These are phyloP conservation scores for Pseudonectria foliicola DNA, from an alignment of 2,329 filamentous ascomycete genomes.

Conservation along the genomic window DNA sequence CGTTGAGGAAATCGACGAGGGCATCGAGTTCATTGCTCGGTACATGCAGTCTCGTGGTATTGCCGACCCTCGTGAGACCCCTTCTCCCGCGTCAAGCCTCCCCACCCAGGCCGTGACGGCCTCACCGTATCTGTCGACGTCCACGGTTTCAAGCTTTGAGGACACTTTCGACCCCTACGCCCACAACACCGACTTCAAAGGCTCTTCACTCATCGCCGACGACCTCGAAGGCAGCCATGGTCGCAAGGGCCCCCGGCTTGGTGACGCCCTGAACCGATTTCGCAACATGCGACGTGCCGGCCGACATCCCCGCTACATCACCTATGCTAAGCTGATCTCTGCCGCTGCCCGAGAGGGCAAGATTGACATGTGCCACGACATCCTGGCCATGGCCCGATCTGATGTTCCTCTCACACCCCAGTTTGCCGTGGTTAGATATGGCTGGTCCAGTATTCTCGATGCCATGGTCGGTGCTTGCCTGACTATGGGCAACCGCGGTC, in stretches of 20 bases:
- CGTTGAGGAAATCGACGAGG: constrained; percentile 80
- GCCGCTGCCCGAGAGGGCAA: constrained; percentile 81
- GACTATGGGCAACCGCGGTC: constrained; percentile 68
- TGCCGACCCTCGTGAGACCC: constrained; percentile 45
- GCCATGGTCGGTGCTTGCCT: constrained; percentile 93
- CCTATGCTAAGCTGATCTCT: constrained; percentile 90
- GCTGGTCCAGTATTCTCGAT: constrained; percentile 94
- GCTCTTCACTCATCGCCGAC: constrained; percentile 83
- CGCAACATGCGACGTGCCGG: constrained; percentile 90
- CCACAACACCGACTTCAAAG: constrained; percentile 85
- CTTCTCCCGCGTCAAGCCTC: constrained; percentile 39
- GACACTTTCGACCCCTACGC: constrained; percentile 90
- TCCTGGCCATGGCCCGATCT: constrained; percentile 79
- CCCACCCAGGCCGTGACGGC: constrained; percentile 34
- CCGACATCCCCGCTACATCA: constrained; percentile 89
- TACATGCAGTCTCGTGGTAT: constrained; percentile 54
- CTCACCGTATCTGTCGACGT: constrained; percentile 48
- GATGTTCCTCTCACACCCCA: constrained; percentile 82
- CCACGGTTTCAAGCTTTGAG: constrained; percentile 57
- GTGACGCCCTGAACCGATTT: constrained; percentile 75
- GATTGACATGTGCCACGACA: constrained; percentile 74
- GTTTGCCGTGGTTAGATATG: constrained; percentile 82
- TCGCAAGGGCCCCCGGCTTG: constrained; percentile 64
- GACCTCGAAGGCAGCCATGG: constrained; percentile 76
- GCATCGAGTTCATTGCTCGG: constrained; percentile 58